Evolutionary conservation across 306 rosid species (phyloP), one percentile per base, ranked within the genome.

Genomic region (Cicer arietinum): DNA sequence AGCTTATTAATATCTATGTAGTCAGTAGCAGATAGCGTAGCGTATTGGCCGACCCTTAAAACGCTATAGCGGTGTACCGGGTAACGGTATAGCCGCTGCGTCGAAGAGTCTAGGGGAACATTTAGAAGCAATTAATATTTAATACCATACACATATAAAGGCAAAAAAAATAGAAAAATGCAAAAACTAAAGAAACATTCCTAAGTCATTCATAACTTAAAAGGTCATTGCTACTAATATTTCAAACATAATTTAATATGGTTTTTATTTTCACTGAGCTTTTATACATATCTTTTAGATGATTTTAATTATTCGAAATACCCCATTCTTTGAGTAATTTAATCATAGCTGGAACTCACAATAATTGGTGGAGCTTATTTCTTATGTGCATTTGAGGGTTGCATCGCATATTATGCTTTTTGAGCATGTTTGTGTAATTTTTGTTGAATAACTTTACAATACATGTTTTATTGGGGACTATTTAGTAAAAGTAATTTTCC

Each of bases 281-380:
- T 51, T 7, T 58, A 51, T 14, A 30, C 71, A 73, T 77, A 39
- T 64, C 44, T 54, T 41, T 77, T 66, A 25, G 80, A 57, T 70
- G 67, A 54, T 58, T 57, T 79, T 39, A 44, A 47, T 58, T 10
- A 8, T 52, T 35, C 50, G 45, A 64, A 41, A 3, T 6, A 57
- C 7, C 12, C 72, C 17, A 46, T 58, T 60, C 67, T 54, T 80
- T 42, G 53, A 16, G 60, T 72, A 25, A 40, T 58, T 68, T 73
- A 18, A 22, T 84, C 41, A 17, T 53, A 37, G 59, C 72, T 81
- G 72, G 75, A 46, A 44, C 54, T 67, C 47, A 20, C 41, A 77
- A 74, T 74, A 57, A 35, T 35, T 74, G 53, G 52, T 37, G 73
- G 37, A 58, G 50, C 57, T 42, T 77, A 25, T 63, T 35, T 80